Evolutionary conservation across 441 rosid species (phyloP).

Genomic region (Viola pubescens): DNA sequence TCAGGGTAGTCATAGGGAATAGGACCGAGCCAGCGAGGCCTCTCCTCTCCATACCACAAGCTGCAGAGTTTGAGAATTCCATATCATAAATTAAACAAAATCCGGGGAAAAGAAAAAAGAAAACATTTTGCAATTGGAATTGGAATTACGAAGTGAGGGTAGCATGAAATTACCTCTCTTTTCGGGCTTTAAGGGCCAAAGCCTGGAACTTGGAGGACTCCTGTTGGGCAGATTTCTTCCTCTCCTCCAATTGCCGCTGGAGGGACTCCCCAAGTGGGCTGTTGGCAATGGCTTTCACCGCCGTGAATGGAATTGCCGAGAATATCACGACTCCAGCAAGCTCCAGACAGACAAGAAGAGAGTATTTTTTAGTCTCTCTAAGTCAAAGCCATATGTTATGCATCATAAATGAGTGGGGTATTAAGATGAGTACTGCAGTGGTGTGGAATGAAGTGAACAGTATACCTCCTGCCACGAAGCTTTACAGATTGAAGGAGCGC

Average conservation of each 20-base stretch:
- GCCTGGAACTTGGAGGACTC: conserved; percentile 52
- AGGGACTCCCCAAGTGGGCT: conserved; percentile 73
- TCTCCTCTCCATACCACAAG: conserved; percentile 75
- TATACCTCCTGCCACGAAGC: conserved; percentile 89
- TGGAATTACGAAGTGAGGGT: background rate
- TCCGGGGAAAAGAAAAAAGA: background rate
- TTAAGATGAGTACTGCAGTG: background rate
- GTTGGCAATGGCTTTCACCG: conserved; percentile 83
- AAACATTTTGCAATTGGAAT: background rate
- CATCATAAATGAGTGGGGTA: too few species aligned
- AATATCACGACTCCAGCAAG: conserved; percentile 81
- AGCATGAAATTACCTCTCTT: conserved; percentile 47
- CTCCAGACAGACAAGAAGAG: conserved; percentile 22
- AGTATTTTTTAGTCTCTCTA: too few species aligned
- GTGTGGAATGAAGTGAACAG: background rate
- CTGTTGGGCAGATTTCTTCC: conserved; percentile 51
- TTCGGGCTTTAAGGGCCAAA: conserved; percentile 56
- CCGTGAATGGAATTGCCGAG: conserved; percentile 86
- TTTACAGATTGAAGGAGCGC: conserved; percentile 24
- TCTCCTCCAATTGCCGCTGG: conserved; percentile 53
- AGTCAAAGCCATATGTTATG: too few species aligned
- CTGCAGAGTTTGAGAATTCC: conserved; percentile 33
- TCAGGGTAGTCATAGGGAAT: conserved; percentile 65
- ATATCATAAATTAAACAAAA: conserved; percentile 1
- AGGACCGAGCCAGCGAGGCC: conserved; percentile 96